Conservation (phyloP, 306 rosid species). For the Geum urbanum region DNA sequence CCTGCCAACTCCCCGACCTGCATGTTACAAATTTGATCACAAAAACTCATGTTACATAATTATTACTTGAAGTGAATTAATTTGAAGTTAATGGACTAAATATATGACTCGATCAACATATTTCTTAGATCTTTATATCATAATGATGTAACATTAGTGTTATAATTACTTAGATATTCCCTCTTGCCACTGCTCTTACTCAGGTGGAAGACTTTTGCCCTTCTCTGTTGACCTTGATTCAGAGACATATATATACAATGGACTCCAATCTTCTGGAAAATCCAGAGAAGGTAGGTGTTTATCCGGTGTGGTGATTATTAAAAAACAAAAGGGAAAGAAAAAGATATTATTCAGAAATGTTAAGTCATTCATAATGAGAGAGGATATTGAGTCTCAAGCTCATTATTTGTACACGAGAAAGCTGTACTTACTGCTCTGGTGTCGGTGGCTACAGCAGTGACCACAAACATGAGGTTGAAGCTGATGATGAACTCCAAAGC, state of each 20-base stretch:
- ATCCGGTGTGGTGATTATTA: neutral
- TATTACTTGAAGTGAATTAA: too few species aligned
- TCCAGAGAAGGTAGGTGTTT: neutral
- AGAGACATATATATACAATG: neutral
- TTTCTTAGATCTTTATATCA: neutral
- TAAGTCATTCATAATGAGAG: neutral
- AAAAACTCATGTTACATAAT: neutral
- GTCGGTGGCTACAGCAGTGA: slow-evolving; percentile 91
- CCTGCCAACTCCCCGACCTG: slow-evolving; percentile 90
- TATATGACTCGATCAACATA: neutral
- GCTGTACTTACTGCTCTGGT: slow-evolving; percentile 64
- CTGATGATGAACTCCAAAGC: slow-evolving; percentile 68
- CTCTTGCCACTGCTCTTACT: neutral
- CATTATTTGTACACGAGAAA: neutral
- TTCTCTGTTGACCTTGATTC: slow-evolving; percentile 9
- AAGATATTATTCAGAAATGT: neutral
- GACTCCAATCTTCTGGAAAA: slow-evolving; percentile 11
- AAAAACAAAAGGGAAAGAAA: neutral
- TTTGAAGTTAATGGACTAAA: neutral
- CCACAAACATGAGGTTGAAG: slow-evolving; percentile 91
- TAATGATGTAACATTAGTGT: neutral
- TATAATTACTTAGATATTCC: too few species aligned
- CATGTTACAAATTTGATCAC: slow-evolving; percentile 9
- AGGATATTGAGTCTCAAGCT: neutral
- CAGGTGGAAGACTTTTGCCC: neutral